A percentile compares a stretch with the other conserved stretches of the same genome.
Evolutionary conservation across 2,329 filamentous ascomycete genomes (phyloP).

Genomic region (Nannizziopsis arthrosporioides): DNA sequence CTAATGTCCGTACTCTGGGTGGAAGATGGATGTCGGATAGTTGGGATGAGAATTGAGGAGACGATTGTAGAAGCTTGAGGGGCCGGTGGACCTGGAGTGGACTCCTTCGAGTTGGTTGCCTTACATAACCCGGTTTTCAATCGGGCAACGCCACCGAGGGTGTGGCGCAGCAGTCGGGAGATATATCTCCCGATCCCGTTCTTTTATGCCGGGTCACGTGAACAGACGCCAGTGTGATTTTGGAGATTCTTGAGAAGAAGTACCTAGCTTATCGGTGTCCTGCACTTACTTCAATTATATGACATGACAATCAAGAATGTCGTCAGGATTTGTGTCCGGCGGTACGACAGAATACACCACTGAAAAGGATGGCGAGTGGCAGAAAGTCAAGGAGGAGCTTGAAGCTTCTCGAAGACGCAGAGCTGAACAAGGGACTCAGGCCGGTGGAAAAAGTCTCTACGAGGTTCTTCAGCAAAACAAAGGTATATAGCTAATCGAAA

Average conservation of each 20-base stretch:
- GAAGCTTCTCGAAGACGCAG: conserved; percentile 37
- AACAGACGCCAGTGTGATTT: too few species aligned
- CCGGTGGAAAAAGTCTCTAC: conserved; percentile 39
- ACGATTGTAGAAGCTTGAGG: background rate
- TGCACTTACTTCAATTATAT: background rate
- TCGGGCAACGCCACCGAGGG: background rate
- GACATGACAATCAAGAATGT: conserved; percentile 25
- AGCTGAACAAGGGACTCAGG: conserved; percentile 42
- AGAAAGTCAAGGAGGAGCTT: conserved; percentile 34
- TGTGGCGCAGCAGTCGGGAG: background rate
- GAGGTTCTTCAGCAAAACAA: conserved; percentile 41
- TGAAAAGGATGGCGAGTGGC: conserved; percentile 34
- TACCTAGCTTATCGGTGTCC: too few species aligned
- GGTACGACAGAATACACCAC: conserved; percentile 33
- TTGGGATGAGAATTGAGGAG: background rate
- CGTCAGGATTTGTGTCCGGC: conserved; percentile 36
- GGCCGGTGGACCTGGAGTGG: background rate
- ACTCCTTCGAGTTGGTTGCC: too few species aligned
- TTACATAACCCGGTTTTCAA: too few species aligned
- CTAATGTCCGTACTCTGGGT: background rate
- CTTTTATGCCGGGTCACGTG: background rate
- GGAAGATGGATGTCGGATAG: background rate
- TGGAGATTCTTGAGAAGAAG: too few species aligned
- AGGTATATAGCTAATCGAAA: conserved; percentile 24
- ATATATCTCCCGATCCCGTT: background rate